Conservation (phyloP, 2,329 filamentous ascomycete genomes). For the Polychaeton citri region DNA sequence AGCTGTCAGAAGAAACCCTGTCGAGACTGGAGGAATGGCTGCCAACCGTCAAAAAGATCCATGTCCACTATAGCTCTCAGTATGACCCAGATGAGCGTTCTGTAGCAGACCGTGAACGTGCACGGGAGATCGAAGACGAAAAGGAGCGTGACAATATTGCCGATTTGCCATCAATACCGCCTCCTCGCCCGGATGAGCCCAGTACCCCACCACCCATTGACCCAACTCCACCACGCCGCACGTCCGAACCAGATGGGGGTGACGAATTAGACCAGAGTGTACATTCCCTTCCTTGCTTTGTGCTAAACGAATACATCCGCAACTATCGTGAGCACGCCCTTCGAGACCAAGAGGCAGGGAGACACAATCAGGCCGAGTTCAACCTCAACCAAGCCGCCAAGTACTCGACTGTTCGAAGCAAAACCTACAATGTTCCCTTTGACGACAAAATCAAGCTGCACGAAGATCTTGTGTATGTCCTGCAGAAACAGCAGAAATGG, state of each 20-base stretch:
- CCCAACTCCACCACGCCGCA: not conserved
- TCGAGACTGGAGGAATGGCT: constrained; percentile 5
- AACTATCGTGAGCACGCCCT: constrained; percentile 6
- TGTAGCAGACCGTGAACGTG: constrained; percentile 1
- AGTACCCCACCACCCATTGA: not conserved
- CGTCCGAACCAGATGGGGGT: not conserved
- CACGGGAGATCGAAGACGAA: not conserved
- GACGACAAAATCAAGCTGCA: constrained; percentile 6
- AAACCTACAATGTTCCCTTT: constrained; percentile 8
- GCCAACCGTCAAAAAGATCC: constrained; percentile 7
- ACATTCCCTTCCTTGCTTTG: not conserved
- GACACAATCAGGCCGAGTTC: constrained; percentile 10
- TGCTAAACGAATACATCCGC: constrained; percentile 5
- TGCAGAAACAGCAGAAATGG: constrained; percentile 10
- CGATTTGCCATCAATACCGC: too few relatives aligned
- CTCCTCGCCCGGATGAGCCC: not conserved
- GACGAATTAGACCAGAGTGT: not conserved
- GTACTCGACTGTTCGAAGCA: constrained; percentile 6
- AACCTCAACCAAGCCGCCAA: constrained; percentile 8
- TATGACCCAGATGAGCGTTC: constrained; percentile 8
- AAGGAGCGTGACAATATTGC: not conserved
- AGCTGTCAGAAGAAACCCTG: not conserved
- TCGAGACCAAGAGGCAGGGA: constrained; percentile 5
- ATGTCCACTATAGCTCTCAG: constrained; percentile 8
- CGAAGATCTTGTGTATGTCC: constrained; percentile 9